Conservation (phyloP, 1,139 yeast species). For the Candida neerlandica region DNA sequence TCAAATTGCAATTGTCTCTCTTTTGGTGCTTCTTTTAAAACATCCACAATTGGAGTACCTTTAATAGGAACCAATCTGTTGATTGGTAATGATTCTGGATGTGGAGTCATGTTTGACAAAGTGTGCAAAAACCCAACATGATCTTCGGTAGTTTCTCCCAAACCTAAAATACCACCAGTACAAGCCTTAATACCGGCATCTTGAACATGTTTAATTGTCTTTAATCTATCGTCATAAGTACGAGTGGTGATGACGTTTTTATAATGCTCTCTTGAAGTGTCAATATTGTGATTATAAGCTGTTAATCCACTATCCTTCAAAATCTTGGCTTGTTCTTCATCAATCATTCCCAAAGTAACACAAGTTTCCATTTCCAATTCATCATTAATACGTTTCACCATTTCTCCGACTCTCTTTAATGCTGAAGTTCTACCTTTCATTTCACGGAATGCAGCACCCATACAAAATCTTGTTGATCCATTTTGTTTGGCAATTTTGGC, state of each 20-base stretch:
- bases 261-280: constrained; percentile 77
- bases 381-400: constrained; percentile 63
- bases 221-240: constrained; percentile 66
- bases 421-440: constrained; percentile 79
- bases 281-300: constrained; percentile 81
- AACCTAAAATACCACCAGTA: constrained; percentile 78
- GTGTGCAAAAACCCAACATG: constrained; percentile 71
- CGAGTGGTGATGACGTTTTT: constrained; percentile 73
- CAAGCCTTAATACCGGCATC: constrained; percentile 71
- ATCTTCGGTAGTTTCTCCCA: constrained; percentile 75
- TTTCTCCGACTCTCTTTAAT: constrained; percentile 59
- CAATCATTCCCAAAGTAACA: constrained; percentile 79
- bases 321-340: constrained; percentile 58
- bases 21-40: constrained; percentile 42
- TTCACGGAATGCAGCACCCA: constrained; percentile 91
- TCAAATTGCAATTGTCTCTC: constrained; percentile 54
- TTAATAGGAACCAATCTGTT: constrained; percentile 75
- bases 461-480: constrained; percentile 78
- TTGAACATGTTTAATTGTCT: constrained; percentile 66
- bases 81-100: constrained; percentile 83
- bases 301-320: constrained; percentile 73
- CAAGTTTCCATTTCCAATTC: constrained; percentile 75
- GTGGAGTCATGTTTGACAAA: constrained; percentile 63
- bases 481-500: constrained; percentile 68
- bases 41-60: constrained; percentile 75